Evolutionary conservation across 2,329 filamentous ascomycete species (phyloP), one percentile per base, ranked within the genome.

Genomic region (Rasamsonia emersonii): DNA sequence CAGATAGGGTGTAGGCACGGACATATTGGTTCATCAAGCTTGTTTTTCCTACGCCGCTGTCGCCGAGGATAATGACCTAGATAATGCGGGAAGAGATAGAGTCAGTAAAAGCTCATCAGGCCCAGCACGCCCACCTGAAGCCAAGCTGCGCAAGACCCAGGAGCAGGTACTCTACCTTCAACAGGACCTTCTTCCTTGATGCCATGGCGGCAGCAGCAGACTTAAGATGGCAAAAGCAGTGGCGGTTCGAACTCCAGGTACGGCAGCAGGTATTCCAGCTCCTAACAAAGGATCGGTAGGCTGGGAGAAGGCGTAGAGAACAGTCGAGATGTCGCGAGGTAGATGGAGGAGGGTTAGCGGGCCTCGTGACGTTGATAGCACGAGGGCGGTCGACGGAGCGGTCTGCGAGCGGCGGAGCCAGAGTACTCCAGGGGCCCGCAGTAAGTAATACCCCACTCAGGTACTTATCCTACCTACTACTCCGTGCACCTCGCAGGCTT

Each of bases 1-100:
- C 23, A 16, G 8, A 37, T 33, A 33, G 18, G 18, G 32, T 30
- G 41, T 42, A 36, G 28, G 36, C 51, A n/a, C 83, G 62, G 78
- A 96, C 91, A 84, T 96, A 98, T 96, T 98, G 91, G 70, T 98
- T 98, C 91, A 98, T 98, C 76, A 98, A 79, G 65, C 86, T 95
- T 40, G 91, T 98, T 75, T 98, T 98, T 61, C 91, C 91, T 42
- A 98, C 91, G 67, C 91, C 91, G 64, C 89, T 96, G 64, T 98
- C 91, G 51, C 91, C 91, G 50, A 98, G 80, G 66, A 98, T 96
- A 56, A 98, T 98, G 56, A 98, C 88, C 89, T 96, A 52, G 10
- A 36, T 37, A 5, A 29, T 17, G 30, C 33, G 38, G 32, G 37
- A 37, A 32, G 25, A 30, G 24, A 36, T 21, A 28, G 37, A 37